These are phyloP conservation scores for Coelastrella sp. DNA, from an alignment of 139 green algal species.

Conservation along the genomic window DNA sequence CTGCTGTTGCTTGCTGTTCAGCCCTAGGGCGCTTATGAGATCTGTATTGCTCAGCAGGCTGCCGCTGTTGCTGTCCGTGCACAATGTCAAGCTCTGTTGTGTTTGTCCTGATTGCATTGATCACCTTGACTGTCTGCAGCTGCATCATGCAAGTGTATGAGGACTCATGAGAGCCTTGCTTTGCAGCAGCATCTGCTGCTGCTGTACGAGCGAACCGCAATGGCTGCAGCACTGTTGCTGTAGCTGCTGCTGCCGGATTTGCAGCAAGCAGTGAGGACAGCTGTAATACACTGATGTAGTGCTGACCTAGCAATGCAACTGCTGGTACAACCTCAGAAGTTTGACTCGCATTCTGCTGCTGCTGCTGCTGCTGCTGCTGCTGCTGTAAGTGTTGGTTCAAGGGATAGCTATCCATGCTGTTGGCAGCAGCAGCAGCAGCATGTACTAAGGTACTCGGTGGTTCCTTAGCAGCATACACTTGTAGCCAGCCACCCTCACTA, in stretches of 20 bases:
- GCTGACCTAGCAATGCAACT: constrained; percentile 30
- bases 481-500: constrained; percentile 19
- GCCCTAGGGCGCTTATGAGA: neutral
- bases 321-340: neutral
- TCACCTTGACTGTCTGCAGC: neutral
- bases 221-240: no score
- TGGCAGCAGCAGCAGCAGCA: neutral
- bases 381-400: no score
- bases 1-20: neutral
- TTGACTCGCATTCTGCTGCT: constrained; percentile 1
- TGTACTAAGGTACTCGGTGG: neutral
- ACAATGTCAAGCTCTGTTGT: neutral
- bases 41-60: neutral
- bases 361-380: constrained; percentile 9
- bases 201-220: no score
- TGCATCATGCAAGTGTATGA: neutral
- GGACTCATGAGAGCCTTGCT: neutral
- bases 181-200: neutral
- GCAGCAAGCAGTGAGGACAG: neutral
- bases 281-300: constrained; percentile 21
- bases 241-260: constrained; percentile 28
- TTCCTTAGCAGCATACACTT: constrained; percentile 37
- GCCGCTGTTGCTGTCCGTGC: neutral
- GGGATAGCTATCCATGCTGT: no score
- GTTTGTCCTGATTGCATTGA: neutral